Conservation (phyloP, 2,329 filamentous ascomycete species). For the Fusarium sp. region DNA sequence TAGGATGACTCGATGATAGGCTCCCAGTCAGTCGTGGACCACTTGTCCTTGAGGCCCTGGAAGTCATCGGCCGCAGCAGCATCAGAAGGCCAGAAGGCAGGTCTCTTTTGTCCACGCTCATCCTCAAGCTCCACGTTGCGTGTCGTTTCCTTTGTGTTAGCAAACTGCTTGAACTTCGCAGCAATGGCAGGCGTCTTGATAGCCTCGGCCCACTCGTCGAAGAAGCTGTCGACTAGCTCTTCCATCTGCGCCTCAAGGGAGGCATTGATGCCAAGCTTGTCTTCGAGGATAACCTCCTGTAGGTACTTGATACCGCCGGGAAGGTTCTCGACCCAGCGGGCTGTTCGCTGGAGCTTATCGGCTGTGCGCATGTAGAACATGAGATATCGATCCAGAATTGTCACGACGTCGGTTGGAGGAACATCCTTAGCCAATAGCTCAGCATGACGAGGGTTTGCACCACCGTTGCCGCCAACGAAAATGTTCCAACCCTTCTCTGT, state of each 20-base stretch:
- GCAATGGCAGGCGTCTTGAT: conserved; percentile 76
- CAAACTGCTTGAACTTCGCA: conserved; percentile 83
- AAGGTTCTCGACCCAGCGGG: conserved; percentile 86
- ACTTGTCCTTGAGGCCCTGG: conserved; percentile 71
- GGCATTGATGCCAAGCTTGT: conserved; percentile 86
- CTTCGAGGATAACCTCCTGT: conserved; percentile 83
- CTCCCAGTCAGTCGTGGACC: conserved; percentile 77
- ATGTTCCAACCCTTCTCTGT: conserved; percentile 95
- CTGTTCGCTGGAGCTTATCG: conserved; percentile 89
- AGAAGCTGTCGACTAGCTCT: conserved; percentile 84
- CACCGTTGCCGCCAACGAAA: conserved; percentile 90
- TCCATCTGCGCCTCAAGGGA: conserved; percentile 91
- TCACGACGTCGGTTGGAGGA: conserved; percentile 82
- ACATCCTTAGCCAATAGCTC: conserved; percentile 90
- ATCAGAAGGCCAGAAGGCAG: conserved; percentile 81
- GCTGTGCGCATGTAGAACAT: conserved; percentile 95
- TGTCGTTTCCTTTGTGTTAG: conserved; percentile 80
- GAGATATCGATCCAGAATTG: conserved; percentile 88
- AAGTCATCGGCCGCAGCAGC: conserved; percentile 77
- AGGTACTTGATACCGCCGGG: conserved; percentile 88
- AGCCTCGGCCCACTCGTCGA: conserved; percentile 92
- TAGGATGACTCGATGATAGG: conserved; percentile 78
- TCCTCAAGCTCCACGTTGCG: conserved; percentile 77
- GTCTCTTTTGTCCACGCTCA: conserved; percentile 80
- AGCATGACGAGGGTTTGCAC: conserved; percentile 84